Percentiles rank a stretch among this genome's conserved stretches.
Conservation (phyloP, 495 filamentous ascomycete genomes). For the Penicillium longicatenatum region DNA sequence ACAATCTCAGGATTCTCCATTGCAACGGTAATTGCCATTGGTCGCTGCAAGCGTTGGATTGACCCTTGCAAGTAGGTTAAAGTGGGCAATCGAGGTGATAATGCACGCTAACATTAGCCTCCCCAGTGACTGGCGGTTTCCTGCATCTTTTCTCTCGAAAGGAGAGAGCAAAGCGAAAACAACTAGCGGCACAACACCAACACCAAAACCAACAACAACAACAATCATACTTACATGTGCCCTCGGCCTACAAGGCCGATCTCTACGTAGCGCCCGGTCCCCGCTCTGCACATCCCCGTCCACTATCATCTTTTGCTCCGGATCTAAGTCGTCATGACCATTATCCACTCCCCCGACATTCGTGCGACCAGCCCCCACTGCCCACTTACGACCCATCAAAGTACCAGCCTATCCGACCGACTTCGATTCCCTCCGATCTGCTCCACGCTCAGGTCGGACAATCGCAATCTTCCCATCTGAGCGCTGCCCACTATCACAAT, state of each 20-base stretch:
- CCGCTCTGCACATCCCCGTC: slow-evolving; percentile 28
- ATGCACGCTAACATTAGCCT: slow-evolving; percentile 19
- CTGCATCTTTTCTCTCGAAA: slow-evolving; percentile 30
- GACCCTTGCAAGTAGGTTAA: slow-evolving; percentile 27
- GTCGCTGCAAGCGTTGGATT: neutral
- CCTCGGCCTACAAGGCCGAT: slow-evolving; percentile 23
- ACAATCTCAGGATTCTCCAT: slow-evolving; percentile 13
- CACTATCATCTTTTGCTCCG: slow-evolving; percentile 34
- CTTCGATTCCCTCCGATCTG: slow-evolving; percentile 15
- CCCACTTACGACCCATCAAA: slow-evolving; percentile 38
- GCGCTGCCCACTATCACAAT: slow-evolving; percentile 25
- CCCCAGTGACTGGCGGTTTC: slow-evolving; percentile 25
- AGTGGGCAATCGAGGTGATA: slow-evolving; percentile 12
- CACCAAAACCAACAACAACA: slow-evolving; percentile 10
- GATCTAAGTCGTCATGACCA: slow-evolving; percentile 21
- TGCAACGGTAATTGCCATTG: slow-evolving; percentile 15
- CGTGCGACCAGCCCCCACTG: slow-evolving; percentile 25
- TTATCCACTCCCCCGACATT: slow-evolving; percentile 21
- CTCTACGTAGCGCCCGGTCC: slow-evolving; percentile 13
- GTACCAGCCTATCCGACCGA: slow-evolving; percentile 29
- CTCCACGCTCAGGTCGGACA: no score
- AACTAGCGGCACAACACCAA: slow-evolving; percentile 8
- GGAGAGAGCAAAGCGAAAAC: slow-evolving; percentile 30
- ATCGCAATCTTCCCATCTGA: slow-evolving; percentile 26
- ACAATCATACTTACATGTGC: slow-evolving; percentile 12